A percentile compares a stretch with the other conserved stretches of the same genome.
Evolutionary conservation across 2,329 filamentous ascomycete species (phyloP).

Genomic region (Aspergillus udagawae): DNA sequence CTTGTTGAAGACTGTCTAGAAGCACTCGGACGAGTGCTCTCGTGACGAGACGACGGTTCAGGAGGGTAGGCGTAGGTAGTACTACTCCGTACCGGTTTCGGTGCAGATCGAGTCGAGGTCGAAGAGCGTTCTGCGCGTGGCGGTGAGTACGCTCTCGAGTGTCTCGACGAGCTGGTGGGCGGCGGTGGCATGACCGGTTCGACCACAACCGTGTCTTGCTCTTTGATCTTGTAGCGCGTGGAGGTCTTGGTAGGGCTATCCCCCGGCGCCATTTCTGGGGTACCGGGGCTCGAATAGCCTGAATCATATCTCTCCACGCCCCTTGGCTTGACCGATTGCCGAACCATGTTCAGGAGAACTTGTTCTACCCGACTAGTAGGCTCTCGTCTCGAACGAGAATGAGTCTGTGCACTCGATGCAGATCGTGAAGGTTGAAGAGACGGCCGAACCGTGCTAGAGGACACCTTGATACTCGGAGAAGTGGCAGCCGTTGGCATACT

Average conservation of each 20-base stretch:
- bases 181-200: constrained; percentile 21
- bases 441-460: constrained; percentile 24
- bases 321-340: constrained; percentile 30
- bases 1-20: constrained; percentile 10
- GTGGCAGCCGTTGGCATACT: constrained; percentile 35
- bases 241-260: constrained; percentile 31
- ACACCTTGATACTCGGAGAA: constrained; percentile 28
- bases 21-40: constrained; percentile 18
- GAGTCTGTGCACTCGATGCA: constrained; percentile 23
- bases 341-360: constrained; percentile 24
- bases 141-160: constrained; percentile 26
- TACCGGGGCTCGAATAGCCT: constrained; percentile 44
- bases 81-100: constrained; percentile 25
- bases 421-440: constrained; percentile 30
- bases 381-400: constrained; percentile 28
- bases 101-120: constrained; percentile 12
- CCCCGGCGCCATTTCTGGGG: constrained; percentile 36
- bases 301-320: constrained; percentile 39
- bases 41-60: constrained; percentile 21
- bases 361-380: constrained; percentile 25
- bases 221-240: constrained; percentile 31
- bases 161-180: constrained; percentile 20
- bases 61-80: constrained; percentile 24
- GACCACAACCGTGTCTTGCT: constrained; percentile 25
- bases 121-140: constrained; percentile 22